Percentiles rank a stretch among this genome's conserved stretches.
phyloP scores from a whole-genome alignment of 2,329 filamentous ascomycete species.

The Microdochium trichocladiopsis region DNA sequence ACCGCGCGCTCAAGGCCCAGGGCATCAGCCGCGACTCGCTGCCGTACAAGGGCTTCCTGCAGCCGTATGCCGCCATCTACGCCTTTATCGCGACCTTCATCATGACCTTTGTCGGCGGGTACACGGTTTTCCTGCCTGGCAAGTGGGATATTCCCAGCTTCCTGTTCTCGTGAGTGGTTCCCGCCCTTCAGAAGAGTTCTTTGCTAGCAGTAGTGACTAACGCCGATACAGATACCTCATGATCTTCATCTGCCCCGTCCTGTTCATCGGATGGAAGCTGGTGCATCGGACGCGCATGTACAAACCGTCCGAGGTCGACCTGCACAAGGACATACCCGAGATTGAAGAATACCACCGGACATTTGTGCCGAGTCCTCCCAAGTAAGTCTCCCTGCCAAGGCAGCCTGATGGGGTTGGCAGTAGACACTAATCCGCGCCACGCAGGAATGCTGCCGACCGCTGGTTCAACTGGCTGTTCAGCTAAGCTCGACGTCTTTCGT shows the following conservation, averaged over 20 bases:
- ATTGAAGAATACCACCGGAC: conserved; percentile 62
- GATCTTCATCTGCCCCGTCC: conserved; percentile 60
- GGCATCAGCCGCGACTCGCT: conserved; percentile 59
- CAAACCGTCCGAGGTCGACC: conserved; percentile 53
- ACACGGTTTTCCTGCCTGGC: conserved; percentile 65
- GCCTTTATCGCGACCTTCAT: conserved; percentile 55
- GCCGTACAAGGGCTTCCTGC: conserved; percentile 62
- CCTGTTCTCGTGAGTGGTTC: conserved; percentile 53
- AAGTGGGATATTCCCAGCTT: conserved; percentile 65
- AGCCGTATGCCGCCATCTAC: conserved; percentile 67
- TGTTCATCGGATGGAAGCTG: conserved; percentile 68
- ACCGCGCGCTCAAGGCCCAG: conserved; percentile 62
- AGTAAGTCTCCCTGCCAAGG: conserved; percentile 29
- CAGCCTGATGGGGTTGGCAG: too few relatives aligned
- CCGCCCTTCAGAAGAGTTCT: not conserved
- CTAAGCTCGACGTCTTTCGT: not conserved
- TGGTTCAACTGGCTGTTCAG: conserved; percentile 1
- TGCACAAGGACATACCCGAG: conserved; percentile 54
- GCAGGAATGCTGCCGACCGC: not conserved
- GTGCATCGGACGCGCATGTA: conserved; percentile 54
- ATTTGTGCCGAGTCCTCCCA: conserved; percentile 46
- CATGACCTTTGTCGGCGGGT: conserved; percentile 72
- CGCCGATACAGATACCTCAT: conserved; percentile 52
- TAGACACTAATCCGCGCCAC: too few relatives aligned
- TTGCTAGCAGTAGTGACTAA: not conserved